Base-by-base conservation (phyloP, 73 alveolate species). In the Breviolum minutum region DNA sequence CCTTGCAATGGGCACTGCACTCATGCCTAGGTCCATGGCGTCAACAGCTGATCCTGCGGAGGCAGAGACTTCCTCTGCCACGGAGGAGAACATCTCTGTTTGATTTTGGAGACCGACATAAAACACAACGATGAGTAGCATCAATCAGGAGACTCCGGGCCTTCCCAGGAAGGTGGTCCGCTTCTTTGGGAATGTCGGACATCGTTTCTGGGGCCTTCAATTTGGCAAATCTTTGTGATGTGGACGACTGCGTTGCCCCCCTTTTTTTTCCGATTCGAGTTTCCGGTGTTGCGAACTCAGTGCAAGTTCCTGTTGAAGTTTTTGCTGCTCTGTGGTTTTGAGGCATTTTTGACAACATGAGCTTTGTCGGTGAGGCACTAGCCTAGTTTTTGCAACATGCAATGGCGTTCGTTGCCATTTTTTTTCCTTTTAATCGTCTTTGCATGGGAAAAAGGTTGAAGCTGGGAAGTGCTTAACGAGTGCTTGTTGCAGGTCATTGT, bases 321-420 rank as follows among this genome's bases (percentile, higher is more conserved):
- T 71, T 12, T 16, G n/a, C 9, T 8, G 87, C 22, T n/a, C n/a
- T n/a, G 17, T 61, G 5, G 71, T 26, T 24, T 8, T 54, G 29
- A 92, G 98, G 98, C n/a, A 81, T 92, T 6, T 64, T 92, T 17
- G 98, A 92, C 98, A 92, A 92, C 90, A 92, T 92, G 98, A 92
- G 98, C 98, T 92, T 92, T 14, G 98, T 92, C 11, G 98, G 98
- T 8, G 98, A 92, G 98, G 96, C 96, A 20, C 82, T 26, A 77
- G 14, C 14, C 83, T 13, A 8, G 2, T 26, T 29, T 29, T 73
- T 73, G 27, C 83, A 73, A 40, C 54, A 3, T 40, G 54, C n/a
- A 6, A 22, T 40, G 54, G 54, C 54, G 54, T 40, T 40, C 54
- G 54, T 3, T 40, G 54, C 54, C 54, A 2, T 40, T 2, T 40